Conservation (phyloP, 2,329 filamentous ascomycete genomes). For the Nannizziopsis arthrosporioides region DNA sequence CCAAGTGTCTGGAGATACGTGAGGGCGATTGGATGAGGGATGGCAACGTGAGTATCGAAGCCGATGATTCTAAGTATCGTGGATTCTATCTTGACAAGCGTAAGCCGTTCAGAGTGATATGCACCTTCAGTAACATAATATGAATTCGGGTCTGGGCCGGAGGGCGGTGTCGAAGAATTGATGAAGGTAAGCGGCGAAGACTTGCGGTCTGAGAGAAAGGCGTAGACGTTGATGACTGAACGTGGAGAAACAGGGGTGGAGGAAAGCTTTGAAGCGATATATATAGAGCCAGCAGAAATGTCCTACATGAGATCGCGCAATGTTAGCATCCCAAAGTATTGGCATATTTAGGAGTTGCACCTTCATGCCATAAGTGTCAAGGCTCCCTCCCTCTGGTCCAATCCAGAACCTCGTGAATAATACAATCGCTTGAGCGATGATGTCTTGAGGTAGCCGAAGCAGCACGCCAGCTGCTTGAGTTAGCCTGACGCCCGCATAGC, state of each 20-base stretch:
- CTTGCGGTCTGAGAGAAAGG: slow-evolving; percentile 57
- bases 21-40: slow-evolving; percentile 76
- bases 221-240: slow-evolving; percentile 73
- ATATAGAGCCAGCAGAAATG: slow-evolving; percentile 68
- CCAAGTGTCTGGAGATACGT: slow-evolving; percentile 89
- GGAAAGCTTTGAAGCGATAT: slow-evolving; percentile 72
- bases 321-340: background rate
- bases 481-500: slow-evolving; percentile 35
- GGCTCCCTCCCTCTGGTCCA: slow-evolving; percentile 35
- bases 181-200: slow-evolving; percentile 43
- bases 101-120: slow-evolving; percentile 53
- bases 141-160: slow-evolving; percentile 36
- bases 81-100: slow-evolving; percentile 63
- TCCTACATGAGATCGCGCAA: slow-evolving; percentile 42
- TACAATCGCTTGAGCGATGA: slow-evolving; percentile 75
- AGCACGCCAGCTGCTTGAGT: slow-evolving; percentile 49
- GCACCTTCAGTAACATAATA: slow-evolving; percentile 63
- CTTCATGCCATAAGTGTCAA: slow-evolving; percentile 34
- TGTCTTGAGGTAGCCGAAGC: slow-evolving; percentile 70
- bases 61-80: slow-evolving; percentile 62
- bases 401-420: slow-evolving; percentile 73
- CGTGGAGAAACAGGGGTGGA: slow-evolving; percentile 63
- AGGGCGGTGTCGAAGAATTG: slow-evolving; percentile 21
- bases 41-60: slow-evolving; percentile 72
- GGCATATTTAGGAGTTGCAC: slow-evolving; percentile 17